A percentile compares a stretch with the other conserved stretches of the same genome.
Evolutionary conservation across 257 asterid species (phyloP).

Genomic region (Solanum sejunctum): DNA sequence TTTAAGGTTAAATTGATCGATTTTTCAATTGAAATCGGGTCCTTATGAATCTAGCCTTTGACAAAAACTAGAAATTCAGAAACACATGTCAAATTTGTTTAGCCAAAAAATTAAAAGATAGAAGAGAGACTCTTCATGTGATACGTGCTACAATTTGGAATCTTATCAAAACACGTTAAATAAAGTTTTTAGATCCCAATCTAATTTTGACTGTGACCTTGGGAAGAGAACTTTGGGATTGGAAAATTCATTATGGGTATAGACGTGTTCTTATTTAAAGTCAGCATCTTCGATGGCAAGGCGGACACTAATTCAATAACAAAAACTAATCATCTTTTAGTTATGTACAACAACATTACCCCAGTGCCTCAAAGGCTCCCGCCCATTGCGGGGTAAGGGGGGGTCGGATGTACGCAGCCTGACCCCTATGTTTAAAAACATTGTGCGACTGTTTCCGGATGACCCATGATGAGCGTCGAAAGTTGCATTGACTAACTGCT

Average conservation of each 20-base stretch:
- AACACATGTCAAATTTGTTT: background rate
- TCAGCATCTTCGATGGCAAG: background rate
- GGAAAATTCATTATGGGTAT: background rate
- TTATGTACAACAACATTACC: too few relatives aligned
- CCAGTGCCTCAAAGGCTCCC: too few relatives aligned
- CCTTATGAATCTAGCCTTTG: background rate
- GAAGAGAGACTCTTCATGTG: background rate
- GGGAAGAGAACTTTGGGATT: background rate
- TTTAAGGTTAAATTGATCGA: background rate
- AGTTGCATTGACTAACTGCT: too few relatives aligned
- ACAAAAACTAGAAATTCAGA: background rate
- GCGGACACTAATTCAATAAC: background rate
- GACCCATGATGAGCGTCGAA: too few relatives aligned
- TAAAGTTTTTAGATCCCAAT: background rate
- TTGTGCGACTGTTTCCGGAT: too few relatives aligned
- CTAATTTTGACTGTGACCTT: background rate
- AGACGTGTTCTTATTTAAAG: background rate
- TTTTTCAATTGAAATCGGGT: background rate
- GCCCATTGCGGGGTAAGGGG: too few relatives aligned
- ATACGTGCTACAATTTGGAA: background rate
- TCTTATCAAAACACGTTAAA: background rate
- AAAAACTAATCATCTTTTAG: background rate
- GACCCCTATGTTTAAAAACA: too few relatives aligned
- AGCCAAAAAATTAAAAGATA: background rate
- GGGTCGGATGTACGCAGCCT: too few relatives aligned